Evolutionary conservation across 176 grass and related monocot species (phyloP).

Genomic region (Themeda triandra): DNA sequence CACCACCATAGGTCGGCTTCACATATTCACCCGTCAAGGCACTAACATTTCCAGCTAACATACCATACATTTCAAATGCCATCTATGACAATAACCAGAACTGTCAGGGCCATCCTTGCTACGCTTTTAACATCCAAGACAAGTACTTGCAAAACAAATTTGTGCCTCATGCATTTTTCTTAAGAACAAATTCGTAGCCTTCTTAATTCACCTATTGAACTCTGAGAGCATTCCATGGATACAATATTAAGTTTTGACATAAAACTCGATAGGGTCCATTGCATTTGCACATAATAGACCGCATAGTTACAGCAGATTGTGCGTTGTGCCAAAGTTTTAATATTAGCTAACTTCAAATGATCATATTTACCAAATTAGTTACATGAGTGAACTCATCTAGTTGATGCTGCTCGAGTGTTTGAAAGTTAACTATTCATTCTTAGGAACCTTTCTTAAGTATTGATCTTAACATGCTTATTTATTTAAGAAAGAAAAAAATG

Average conservation of each 20-base stretch:
- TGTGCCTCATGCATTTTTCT: neutral
- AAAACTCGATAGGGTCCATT: conserved; percentile 6
- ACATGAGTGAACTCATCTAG: neutral
- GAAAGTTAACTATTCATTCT: conserved; percentile 4
- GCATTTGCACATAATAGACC: neutral
- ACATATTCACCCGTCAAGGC: conserved; percentile 78
- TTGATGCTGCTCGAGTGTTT: neutral
- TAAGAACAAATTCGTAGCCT: neutral
- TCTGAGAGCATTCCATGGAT: neutral
- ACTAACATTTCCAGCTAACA: conserved; percentile 90
- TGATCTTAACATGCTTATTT: conserved; percentile 4
- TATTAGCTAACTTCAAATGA: neutral
- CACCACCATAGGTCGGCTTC: conserved; percentile 90
- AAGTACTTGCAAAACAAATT: neutral
- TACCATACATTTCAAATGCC: conserved; percentile 93
- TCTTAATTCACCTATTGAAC: neutral
- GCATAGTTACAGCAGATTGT: neutral
- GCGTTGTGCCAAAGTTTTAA: neutral
- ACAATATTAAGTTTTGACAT: neutral
- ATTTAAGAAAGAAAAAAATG: neutral
- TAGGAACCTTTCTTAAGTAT: conserved; percentile 4
- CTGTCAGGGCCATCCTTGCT: conserved; percentile 15
- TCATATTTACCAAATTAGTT: neutral
- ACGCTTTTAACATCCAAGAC: neutral
- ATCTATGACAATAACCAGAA: conserved; percentile 54